phyloP scores from a whole-genome alignment of 805 yeast genomes.

The Kodamaea sagamina region DNA sequence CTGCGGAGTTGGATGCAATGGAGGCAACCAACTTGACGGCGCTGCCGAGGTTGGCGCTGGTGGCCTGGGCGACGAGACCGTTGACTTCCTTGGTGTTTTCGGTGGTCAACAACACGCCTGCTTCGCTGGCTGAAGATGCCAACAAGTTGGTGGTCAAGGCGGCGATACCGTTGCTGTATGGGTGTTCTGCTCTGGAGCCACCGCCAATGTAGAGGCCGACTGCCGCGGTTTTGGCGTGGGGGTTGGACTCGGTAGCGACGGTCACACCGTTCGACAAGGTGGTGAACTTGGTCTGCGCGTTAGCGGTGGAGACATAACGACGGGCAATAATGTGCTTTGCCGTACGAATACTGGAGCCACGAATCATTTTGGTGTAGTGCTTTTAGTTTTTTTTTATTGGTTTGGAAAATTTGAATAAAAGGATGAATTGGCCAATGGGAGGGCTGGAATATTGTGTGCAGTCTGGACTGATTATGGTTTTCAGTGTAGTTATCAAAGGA shows the following conservation, averaged over 20 bases:
- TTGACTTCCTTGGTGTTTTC: slow-evolving; percentile 63
- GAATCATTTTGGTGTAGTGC: slow-evolving; percentile 33
- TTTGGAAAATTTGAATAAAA: slow-evolving; percentile 15
- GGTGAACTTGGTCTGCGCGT: slow-evolving; percentile 65
- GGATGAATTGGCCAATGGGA: slow-evolving; percentile 22
- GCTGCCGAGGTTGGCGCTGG: slow-evolving; percentile 50
- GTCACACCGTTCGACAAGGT: slow-evolving; percentile 73
- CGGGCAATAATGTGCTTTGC: slow-evolving; percentile 37
- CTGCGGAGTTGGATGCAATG: slow-evolving; percentile 39
- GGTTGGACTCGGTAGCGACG: slow-evolving; percentile 67
- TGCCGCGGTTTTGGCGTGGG: slow-evolving; percentile 55
- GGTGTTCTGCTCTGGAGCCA: slow-evolving; percentile 78
- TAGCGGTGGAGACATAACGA: slow-evolving; percentile 61
- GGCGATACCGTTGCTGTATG: slow-evolving; percentile 81
- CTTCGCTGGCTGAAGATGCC: slow-evolving; percentile 34
- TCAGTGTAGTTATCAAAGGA: too few relatives aligned
- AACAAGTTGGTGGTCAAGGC: slow-evolving; percentile 59
- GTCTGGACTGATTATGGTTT: too few relatives aligned
- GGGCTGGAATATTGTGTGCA: slow-evolving; percentile 21
- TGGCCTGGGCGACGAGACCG: slow-evolving; percentile 59
- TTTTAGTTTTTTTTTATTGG: slow-evolving; percentile 11
- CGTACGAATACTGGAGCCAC: slow-evolving; percentile 38
- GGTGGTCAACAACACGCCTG: slow-evolving; percentile 60
- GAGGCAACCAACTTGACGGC: slow-evolving; percentile 57
- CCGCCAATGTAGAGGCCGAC: slow-evolving; percentile 73